phyloP scores from a whole-genome alignment of 2,329 filamentous ascomycete species.

The Monilinia polystroma region DNA sequence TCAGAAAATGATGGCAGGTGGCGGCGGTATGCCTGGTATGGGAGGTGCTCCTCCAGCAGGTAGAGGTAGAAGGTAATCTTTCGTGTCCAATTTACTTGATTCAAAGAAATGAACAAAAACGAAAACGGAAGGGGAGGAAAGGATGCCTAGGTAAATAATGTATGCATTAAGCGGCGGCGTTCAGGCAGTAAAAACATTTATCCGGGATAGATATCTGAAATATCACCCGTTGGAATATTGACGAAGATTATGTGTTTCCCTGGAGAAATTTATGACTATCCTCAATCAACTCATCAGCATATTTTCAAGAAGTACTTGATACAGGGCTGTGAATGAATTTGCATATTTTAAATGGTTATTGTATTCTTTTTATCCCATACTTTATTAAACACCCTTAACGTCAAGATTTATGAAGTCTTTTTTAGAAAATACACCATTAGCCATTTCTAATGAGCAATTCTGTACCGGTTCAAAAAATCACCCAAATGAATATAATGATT shows the following conservation, averaged over 20 bases:
- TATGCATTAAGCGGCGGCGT: constrained; percentile 24
- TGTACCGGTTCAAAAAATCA: too few species aligned
- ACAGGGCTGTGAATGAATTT: not conserved
- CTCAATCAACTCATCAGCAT: not conserved
- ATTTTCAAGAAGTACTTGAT: not conserved
- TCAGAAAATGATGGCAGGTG: constrained; percentile 52
- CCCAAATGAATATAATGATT: too few species aligned
- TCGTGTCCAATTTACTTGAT: constrained; percentile 5
- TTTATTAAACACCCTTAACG: not conserved
- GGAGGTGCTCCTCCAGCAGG: constrained; percentile 31
- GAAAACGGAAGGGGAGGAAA: constrained; percentile 5
- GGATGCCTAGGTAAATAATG: constrained; percentile 18
- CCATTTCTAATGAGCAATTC: too few species aligned
- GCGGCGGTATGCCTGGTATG: constrained; percentile 42
- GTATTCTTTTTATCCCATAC: not conserved
- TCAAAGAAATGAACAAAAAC: constrained; percentile 5
- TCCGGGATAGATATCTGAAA: constrained; percentile 11
- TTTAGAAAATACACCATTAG: too few species aligned
- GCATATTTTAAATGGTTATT: not conserved
- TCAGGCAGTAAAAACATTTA: constrained; percentile 9
- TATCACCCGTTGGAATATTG: constrained; percentile 7
- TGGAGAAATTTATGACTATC: not conserved
- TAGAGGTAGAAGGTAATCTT: constrained; percentile 34
- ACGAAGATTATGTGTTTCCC: not conserved
- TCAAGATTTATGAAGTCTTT: not conserved